Base-by-base conservation (phyloP, 257 asterid species). In the Ilex aquifolium region DNA sequence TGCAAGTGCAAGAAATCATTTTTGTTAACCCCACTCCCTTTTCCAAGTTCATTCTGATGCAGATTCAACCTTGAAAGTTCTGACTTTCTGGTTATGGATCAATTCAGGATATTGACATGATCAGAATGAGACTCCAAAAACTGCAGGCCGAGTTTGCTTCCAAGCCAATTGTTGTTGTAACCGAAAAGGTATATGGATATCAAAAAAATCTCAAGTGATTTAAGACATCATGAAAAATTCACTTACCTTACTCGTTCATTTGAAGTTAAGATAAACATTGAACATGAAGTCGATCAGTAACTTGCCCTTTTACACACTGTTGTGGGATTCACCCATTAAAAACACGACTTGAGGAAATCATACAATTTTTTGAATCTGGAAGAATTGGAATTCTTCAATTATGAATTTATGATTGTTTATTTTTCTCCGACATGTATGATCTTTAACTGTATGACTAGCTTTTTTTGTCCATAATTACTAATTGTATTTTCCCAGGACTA, bases 141-240 rank as follows among this genome's bases (percentile, higher is more conserved):
- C 96, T 89, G 31, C 84, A 85, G 60, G 71, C 77, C 42, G 73
- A 78, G 73, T 89, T 73, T 69, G 68, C 59, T 58, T 56, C 65
- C 49, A 76, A 71, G 71, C 96, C 99, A 15, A 48, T 85, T 48
- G 82, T 83, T 67, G 84, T 89, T 60, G 70, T 80, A 59, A 92
- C 99, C 44, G 99, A 92, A 79, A 92, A 92, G 95, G 97, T 92
- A 55, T 69, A 15, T 15, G 15, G 42, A 36, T 36, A 36, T 7
- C 42, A 4, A 36, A 36, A 36, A 36, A 36, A 36, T 0, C 42
- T 21, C 42, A 2, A 36, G 42, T 8, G 42, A 21, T 21, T 21
- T 21, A 21, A 21, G 5, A 36, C 42, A 36, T 36, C 42, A 4
- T 36, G 7, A 4, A 36, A 4, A 36, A 36, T 36, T 36, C 8